phyloP scores from a whole-genome alignment of 192 early-diverging fungal genomes.

The Podila clonocystis region DNA sequence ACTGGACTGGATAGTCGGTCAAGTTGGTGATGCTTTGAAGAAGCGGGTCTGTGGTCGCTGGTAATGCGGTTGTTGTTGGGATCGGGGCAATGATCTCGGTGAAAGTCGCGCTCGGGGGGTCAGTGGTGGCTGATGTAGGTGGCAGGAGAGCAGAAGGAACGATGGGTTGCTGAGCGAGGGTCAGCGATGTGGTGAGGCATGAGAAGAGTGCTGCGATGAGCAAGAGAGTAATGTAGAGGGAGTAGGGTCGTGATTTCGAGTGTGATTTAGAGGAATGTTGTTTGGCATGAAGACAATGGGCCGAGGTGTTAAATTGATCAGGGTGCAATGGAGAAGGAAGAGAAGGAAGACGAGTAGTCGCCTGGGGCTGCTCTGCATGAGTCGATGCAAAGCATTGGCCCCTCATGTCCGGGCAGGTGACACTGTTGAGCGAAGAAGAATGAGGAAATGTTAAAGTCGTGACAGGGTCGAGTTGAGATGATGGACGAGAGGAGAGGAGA shows the following conservation, averaged over 20 bases:
- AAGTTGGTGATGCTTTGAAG: neutral
- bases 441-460: no score
- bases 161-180: neutral
- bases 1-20: neutral
- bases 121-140: no score
- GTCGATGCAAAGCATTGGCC: conserved; percentile 5
- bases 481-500: no score
- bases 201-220: neutral
- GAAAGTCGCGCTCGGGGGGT: no score
- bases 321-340: neutral
- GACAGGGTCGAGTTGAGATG: no score
- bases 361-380: conserved; percentile 3
- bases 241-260: neutral
- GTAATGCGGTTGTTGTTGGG: no score
- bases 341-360: neutral
- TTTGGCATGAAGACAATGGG: neutral
- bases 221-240: neutral
- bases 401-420: neutral
- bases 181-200: neutral
- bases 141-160: neutral
- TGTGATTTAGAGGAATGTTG: neutral
- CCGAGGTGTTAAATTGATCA: neutral
- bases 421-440: neutral
- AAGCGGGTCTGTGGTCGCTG: neutral
- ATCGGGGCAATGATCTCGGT: no score